Evolutionary conservation across 257 asterid genomes (phyloP), one percentile per base, ranked within the genome.

Genomic region (Mentha longifolia): DNA sequence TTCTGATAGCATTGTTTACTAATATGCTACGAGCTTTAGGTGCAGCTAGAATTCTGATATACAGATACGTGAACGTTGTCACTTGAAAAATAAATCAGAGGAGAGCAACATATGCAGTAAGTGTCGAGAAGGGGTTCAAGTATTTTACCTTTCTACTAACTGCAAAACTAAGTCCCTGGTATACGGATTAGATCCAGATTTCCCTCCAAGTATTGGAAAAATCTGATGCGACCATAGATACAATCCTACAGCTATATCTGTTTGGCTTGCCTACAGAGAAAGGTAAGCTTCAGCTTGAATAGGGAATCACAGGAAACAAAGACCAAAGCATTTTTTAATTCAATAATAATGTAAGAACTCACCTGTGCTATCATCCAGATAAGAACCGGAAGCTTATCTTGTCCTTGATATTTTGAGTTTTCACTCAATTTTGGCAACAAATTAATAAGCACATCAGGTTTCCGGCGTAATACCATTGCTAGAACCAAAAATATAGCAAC

Each of bases 281-380:
- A 31, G 51, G 69, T 58, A 31, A 49, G 60, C 49, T 33, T 77
- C 77, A 80, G 65, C 67, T 60, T 61, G 42, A 56, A 81, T 19
- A 60, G 12, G 11, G 37, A 67, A 77, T n/a, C 62, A 54, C 20
- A 60, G 39, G 63, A 41, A 17, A 61, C 59, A 76, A 58, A 72
- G 20, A 69, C 13, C 58, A 43, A 58, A 31, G 35, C 58, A 35
- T 37, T 58, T 68, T 19, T 47, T 46, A 41, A 61, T 6, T 19
- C 67, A 33, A 56, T 8, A 61, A 22, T n/a, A 15, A 58, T 47
- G 46, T 41, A 68, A 41, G 61, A 61, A 11, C 71, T 70, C 50
- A 85, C 98, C 95, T 91, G 98, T 86, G 78, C 82, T 58, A 79
- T 71, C 92, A 86, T 91, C 98, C 98, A 93, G 22, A 77, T 57